Percentiles rank a stretch among this genome's conserved stretches.
These are phyloP conservation scores for Pseudopithomyces maydicus DNA, from an alignment of 2,329 filamentous ascomycete genomes.

Conservation along the genomic window DNA sequence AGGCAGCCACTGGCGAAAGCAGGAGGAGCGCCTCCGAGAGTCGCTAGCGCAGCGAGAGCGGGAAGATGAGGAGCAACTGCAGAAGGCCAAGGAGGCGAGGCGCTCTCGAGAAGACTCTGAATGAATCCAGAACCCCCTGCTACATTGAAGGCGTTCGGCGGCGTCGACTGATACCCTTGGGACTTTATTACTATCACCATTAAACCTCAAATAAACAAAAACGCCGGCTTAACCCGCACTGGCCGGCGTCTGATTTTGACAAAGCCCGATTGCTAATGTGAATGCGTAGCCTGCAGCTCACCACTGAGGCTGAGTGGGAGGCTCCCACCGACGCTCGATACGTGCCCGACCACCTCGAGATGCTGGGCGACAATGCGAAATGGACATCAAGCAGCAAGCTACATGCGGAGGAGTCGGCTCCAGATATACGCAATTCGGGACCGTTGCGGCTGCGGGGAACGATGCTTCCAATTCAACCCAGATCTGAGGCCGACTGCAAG, in stretches of 20 bases:
- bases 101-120: constrained; percentile 37
- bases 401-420: not conserved
- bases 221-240: not conserved
- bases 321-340: not conserved
- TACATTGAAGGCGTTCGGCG: constrained; percentile 3
- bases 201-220: not conserved
- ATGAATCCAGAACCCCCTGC: constrained; percentile 14
- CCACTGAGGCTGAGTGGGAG: not conserved
- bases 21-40: constrained; percentile 70
- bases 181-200: constrained; percentile 1
- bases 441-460: constrained; percentile 1
- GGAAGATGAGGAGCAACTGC: constrained; percentile 37
- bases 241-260: not conserved
- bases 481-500: constrained; percentile 9
- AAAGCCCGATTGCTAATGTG: not conserved
- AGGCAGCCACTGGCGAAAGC: constrained; percentile 81
- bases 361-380: not conserved
- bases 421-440: not conserved
- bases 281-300: not conserved
- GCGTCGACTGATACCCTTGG: constrained; percentile 11
- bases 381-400: not conserved
- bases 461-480: constrained; percentile 7
- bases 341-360: not conserved
- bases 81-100: constrained; percentile 29
- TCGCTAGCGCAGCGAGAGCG: constrained; percentile 47